These are phyloP conservation scores for Xerocomus amazonicus DNA, from an alignment of 1,284 basidiomycete species.

Conservation along the genomic window DNA sequence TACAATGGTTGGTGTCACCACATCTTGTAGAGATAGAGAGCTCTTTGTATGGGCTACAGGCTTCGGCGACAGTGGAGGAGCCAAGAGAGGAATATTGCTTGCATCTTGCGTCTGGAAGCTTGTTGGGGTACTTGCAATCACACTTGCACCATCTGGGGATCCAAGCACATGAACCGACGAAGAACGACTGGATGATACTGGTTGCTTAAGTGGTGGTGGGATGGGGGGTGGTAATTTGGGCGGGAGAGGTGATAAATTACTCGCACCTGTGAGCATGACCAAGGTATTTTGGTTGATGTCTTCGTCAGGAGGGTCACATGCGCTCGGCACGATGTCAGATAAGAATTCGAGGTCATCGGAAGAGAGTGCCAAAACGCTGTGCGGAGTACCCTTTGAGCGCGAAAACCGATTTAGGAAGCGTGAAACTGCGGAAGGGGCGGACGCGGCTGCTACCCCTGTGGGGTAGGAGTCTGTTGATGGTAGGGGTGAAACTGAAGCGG, in stretches of 20 bases:
- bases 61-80: conserved; percentile 17
- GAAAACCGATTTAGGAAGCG: conserved; percentile 70
- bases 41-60: conserved; percentile 6
- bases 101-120: conserved; percentile 1
- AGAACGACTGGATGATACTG: conserved; percentile 19
- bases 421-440: conserved; percentile 59
- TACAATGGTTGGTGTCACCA: not conserved
- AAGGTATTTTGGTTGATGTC: conserved; percentile 35
- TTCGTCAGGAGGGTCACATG: conserved; percentile 40
- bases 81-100: conserved; percentile 13
- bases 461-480: conserved; percentile 13
- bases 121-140: not conserved
- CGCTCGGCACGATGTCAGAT: conserved; percentile 66
- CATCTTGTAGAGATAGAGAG: conserved; percentile 1
- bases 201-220: conserved; percentile 39
- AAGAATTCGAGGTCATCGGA: conserved; percentile 71
- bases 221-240: conserved; percentile 48
- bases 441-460: conserved; percentile 19
- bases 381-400: conserved; percentile 41
- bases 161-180: conserved; percentile 12
- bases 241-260: conserved; percentile 42
- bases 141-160: not conserved
- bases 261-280: conserved; percentile 38
- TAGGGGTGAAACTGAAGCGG: conserved; percentile 9
- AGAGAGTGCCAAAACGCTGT: conserved; percentile 58